phyloP scores from a whole-genome alignment of 768 basidiomycete species.

The Saitozyma podzolica region DNA sequence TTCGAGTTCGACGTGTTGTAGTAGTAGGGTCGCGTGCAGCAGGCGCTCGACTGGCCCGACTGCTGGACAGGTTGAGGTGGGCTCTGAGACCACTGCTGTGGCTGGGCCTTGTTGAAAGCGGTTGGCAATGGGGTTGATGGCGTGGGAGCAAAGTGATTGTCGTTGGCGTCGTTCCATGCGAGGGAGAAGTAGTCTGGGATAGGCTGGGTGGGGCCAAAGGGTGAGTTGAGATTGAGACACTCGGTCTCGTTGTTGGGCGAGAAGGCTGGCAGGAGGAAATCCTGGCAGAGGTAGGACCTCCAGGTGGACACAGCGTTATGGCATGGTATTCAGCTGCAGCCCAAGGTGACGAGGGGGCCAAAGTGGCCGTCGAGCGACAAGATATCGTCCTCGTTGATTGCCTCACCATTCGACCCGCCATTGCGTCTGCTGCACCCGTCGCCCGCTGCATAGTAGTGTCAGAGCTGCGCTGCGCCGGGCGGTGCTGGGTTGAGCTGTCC shows the following conservation, averaged over 20 bases:
- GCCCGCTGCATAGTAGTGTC: too few species aligned
- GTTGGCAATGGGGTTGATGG: too few species aligned
- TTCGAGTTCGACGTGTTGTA: slow-evolving; percentile 3
- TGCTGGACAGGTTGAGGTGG: slow-evolving; percentile 9
- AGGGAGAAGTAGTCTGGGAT: background rate
- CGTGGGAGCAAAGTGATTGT: background rate
- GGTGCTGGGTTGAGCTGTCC: too few species aligned
- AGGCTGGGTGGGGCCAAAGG: too few species aligned
- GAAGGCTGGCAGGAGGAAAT: slow-evolving; percentile 35
- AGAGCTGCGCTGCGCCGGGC: too few species aligned
- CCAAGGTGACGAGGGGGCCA: too few species aligned
- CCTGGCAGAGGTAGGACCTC: slow-evolving; percentile 44
- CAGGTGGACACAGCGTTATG: slow-evolving; percentile 33
- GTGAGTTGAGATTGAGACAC: slow-evolving; percentile 17
- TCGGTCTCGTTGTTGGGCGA: slow-evolving; percentile 24
- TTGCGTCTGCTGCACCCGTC: too few species aligned
- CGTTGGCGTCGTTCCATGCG: background rate
- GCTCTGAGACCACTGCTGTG: slow-evolving; percentile 1
- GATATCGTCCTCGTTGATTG: too few species aligned
- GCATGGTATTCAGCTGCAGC: too few species aligned
- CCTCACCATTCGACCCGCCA: too few species aligned
- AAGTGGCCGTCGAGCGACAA: too few species aligned
- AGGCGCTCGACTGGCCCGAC: background rate
- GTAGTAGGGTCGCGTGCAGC: slow-evolving; percentile 9
- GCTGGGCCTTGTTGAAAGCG: too few species aligned